phyloP scores from a whole-genome alignment of 441 rosid genomes.

The Heliophila coronopifolia region DNA sequence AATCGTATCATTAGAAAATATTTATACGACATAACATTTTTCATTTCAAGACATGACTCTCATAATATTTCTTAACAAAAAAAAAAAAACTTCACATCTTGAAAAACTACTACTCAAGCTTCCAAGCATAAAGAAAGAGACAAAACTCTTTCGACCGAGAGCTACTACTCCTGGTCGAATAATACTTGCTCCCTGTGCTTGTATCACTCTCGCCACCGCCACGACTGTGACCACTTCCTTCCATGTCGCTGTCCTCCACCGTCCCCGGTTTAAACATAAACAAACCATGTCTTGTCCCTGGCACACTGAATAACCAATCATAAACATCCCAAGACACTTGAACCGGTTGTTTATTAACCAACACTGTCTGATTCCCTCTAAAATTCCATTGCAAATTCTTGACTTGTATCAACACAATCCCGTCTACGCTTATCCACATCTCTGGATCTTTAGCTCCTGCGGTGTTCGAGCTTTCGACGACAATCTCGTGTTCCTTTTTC shows the following conservation, averaged over 20 bases:
- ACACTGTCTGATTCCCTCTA: slow-evolving; percentile 53
- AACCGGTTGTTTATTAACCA: slow-evolving; percentile 52
- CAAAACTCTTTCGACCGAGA: slow-evolving; percentile 39
- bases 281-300: slow-evolving; percentile 51
- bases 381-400: slow-evolving; percentile 65
- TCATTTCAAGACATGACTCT: too few species aligned
- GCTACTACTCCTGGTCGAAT: slow-evolving; percentile 29
- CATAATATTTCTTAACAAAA: too few species aligned
- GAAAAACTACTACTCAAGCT: slow-evolving; percentile 37
- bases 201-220: slow-evolving; percentile 46
- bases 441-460: slow-evolving; percentile 48
- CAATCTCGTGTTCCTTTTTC: slow-evolving; percentile 54
- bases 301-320: slow-evolving; percentile 56
- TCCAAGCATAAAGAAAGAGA: slow-evolving; percentile 60
- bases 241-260: slow-evolving; percentile 41
- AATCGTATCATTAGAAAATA: too few species aligned
- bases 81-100: slow-evolving; percentile 4
- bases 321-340: slow-evolving; percentile 69
- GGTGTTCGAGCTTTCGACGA: slow-evolving; percentile 52
- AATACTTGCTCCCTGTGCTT: slow-evolving; percentile 38
- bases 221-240: slow-evolving; percentile 39
- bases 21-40: too few species aligned
- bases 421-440: slow-evolving; percentile 69
- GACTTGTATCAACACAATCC: slow-evolving; percentile 45
- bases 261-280: slow-evolving; percentile 59